phyloP scores from a whole-genome alignment of 345 rosid species.

The Laguncularia racemosa region DNA sequence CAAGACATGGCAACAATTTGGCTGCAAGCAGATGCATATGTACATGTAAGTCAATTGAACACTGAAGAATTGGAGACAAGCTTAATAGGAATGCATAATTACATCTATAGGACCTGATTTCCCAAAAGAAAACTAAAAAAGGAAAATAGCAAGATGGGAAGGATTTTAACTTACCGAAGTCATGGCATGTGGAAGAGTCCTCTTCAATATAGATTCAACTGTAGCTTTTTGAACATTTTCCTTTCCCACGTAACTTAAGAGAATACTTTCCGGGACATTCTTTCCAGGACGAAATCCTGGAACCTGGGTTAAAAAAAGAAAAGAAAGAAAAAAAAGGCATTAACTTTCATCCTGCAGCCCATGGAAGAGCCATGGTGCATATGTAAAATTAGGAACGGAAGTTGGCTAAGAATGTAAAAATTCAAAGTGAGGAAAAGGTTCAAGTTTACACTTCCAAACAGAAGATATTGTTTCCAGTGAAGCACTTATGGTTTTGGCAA shows the following conservation, averaged over 20 bases:
- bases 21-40: no score
- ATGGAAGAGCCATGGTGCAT: background rate
- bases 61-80: no score
- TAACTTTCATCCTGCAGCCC: background rate
- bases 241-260: constrained; percentile 65
- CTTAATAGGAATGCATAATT: no score
- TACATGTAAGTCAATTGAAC: no score
- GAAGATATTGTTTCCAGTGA: no score
- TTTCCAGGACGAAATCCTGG: constrained; percentile 91
- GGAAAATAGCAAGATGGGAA: background rate
- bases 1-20: no score
- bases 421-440: no score
- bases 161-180: constrained; percentile 39
- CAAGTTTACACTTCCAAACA: no score
- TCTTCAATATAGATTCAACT: constrained; percentile 77
- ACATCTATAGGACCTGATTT: no score
- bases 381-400: background rate
- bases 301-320: constrained; percentile 32
- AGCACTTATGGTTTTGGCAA: no score
- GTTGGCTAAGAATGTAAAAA: no score
- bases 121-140: background rate
- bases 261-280: constrained; percentile 66
- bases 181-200: constrained; percentile 97
- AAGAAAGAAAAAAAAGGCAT: background rate
- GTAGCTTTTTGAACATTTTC: constrained; percentile 63